Conservation (phyloP, 2,329 filamentous ascomycete species). For the Pseudocercospora cruenta region DNA sequence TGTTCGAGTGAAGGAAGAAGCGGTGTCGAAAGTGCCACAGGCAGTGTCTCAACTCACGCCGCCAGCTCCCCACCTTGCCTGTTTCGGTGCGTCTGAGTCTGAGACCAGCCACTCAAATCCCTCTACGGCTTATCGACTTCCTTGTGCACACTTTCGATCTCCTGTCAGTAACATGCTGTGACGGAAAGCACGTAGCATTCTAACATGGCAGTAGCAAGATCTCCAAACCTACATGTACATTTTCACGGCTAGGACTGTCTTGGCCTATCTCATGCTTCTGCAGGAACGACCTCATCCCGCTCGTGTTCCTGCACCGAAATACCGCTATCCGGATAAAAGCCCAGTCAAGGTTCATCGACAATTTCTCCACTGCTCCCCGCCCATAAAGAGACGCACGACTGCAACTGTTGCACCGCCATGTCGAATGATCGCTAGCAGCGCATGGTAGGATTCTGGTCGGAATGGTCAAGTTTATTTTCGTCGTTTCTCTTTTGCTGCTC, state of each 20-base stretch:
- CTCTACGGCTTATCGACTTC: too few relatives aligned
- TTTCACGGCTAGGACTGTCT: too few relatives aligned
- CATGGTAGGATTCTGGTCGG: background rate
- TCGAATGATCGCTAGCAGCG: background rate
- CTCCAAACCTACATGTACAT: too few relatives aligned
- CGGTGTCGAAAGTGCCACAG: background rate
- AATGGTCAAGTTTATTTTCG: slow-evolving; percentile 1
- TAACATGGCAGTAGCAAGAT: too few relatives aligned
- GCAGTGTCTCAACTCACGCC: too few relatives aligned
- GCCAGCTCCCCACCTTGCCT: too few relatives aligned
- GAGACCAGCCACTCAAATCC: too few relatives aligned
- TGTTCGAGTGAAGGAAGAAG: background rate
- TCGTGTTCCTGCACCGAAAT: background rate
- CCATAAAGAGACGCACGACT: slow-evolving; percentile 8
- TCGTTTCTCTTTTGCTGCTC: slow-evolving; percentile 58
- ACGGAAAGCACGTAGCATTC: too few relatives aligned
- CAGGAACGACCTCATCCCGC: background rate
- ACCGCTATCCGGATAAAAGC: slow-evolving; percentile 7
- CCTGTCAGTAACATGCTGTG: too few relatives aligned
- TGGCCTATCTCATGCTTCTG: background rate
- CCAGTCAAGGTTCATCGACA: slow-evolving; percentile 5
- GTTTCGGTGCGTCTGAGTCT: too few relatives aligned
- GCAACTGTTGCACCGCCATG: slow-evolving; percentile 8
- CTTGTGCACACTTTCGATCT: too few relatives aligned
- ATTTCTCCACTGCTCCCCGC: slow-evolving; percentile 5